These are phyloP conservation scores for Sophora flavescens DNA, from an alignment of 306 rosid species.

Conservation along the genomic window DNA sequence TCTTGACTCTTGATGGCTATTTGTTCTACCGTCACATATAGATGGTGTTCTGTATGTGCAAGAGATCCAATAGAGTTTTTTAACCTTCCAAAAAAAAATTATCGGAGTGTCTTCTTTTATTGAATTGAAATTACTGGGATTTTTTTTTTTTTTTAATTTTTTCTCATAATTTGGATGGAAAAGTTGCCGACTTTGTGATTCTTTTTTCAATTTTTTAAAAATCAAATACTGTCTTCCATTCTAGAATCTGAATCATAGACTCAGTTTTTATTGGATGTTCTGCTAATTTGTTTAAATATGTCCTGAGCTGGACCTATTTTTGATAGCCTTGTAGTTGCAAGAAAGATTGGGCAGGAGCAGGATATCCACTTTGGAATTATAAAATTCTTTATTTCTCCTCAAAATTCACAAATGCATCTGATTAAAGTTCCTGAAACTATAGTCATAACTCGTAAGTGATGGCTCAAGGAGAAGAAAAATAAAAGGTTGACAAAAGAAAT, in stretches of 20 bases:
- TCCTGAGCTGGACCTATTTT: constrained; percentile 7
- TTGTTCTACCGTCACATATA: constrained; percentile 11
- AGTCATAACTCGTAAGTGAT: neutral
- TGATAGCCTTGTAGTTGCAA: constrained; percentile 19
- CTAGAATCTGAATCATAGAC: constrained; percentile 3
- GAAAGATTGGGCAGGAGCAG: neutral
- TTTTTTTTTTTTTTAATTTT: neutral
- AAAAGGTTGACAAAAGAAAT: constrained; percentile 19
- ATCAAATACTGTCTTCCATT: constrained; percentile 22
- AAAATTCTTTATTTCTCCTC: constrained; percentile 4
- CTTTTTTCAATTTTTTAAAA: neutral
- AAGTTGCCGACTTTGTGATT: constrained; percentile 11
- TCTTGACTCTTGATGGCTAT: constrained; percentile 12
- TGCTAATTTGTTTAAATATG: constrained; percentile 29
- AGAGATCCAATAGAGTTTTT: constrained; percentile 18
- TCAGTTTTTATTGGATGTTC: constrained; percentile 27
- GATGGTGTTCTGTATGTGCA: neutral
- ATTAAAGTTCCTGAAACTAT: constrained; percentile 21
- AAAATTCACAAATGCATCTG: constrained; percentile 21
- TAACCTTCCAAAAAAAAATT: constrained; percentile 13
- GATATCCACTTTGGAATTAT: neutral
- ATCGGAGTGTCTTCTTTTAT: too few relatives aligned
- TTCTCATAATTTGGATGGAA: constrained; percentile 28
- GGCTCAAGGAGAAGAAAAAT: constrained; percentile 21
- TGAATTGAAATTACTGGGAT: constrained; percentile 5